Base-by-base conservation (phyloP, 1,284 basidiomycete genomes). In the Sporisorium graminicola region DNA sequence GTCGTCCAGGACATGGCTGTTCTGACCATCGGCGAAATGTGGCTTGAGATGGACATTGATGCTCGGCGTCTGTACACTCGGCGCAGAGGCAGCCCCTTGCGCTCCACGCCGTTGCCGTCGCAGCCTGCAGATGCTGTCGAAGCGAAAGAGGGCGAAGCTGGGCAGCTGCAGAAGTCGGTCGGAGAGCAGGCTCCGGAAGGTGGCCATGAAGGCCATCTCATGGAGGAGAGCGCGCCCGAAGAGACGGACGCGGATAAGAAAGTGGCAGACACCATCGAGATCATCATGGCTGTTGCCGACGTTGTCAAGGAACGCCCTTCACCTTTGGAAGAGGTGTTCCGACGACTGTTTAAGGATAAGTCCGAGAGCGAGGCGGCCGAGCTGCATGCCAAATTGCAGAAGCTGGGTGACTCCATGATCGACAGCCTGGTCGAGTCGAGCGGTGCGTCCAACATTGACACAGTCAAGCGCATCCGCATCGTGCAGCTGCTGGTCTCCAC, bases 1-100 rank as follows among this genome's bases (percentile, higher is more conserved):
- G 90, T 90, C 0, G 92, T 99, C 3, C 84, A 90, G 88, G 94
- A 97, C 61, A 89, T 98, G 10, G 94, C 96, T 0, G 88, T 93
- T 74, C 94, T 93, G 82, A 91, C 93, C 0, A 87, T 98, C 43
- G 92, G 94, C 72, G 94, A 98, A 69, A 87, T 98, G 9, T 94
- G 95, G 92, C 96, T 97, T 82, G 65, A 69, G 31, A 52, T 75
- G 52, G 68, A 71, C 57, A 63, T 70, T 29, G 72, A 74, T 35
- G 31, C 63, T 26, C 66, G 72, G 14, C 66, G 72, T 33, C 47
- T 66, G 40, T n/a, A 51, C 20, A 16, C 56, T 18, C 54, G 69
- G 29, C 69, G 69, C 51, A 43, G 55, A 33, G 58, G 51, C 14
- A 71, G 58, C 14, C 69, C 69, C 5, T 8, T 62, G 44, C 58